These are phyloP conservation scores for Phlyctochytrium arcticum DNA, from an alignment of 192 early-diverging fungal species.

Conservation along the genomic window DNA sequence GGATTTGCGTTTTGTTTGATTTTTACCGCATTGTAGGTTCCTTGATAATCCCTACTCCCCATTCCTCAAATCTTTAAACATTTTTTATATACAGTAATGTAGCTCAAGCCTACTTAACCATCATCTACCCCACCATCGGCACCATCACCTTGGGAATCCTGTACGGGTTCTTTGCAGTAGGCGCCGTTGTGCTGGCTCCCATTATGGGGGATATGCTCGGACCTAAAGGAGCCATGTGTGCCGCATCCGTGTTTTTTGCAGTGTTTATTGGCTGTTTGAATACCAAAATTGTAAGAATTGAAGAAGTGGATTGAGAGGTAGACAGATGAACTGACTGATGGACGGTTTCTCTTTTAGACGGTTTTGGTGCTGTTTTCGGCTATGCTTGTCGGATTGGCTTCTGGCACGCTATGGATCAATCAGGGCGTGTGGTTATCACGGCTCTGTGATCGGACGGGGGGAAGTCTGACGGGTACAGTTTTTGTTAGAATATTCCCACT, in stretches of 20 bases:
- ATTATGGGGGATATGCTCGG: constrained; percentile 11
- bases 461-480: constrained; percentile 6
- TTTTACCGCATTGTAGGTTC: constrained; percentile 23
- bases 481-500: too few relatives aligned
- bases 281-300: neutral
- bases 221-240: constrained; percentile 21
- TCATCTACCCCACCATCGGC: constrained; percentile 16
- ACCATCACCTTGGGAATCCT: constrained; percentile 9
- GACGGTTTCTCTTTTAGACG: neutral
- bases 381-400: constrained; percentile 12
- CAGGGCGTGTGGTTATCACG: constrained; percentile 24
- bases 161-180: constrained; percentile 27
- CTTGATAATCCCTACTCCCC: neutral
- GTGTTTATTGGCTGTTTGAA: constrained; percentile 12
- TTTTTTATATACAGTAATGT: constrained; percentile 14
- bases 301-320: neutral
- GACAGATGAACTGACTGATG: neutral
- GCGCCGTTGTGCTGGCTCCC: constrained; percentile 9
- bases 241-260: constrained; percentile 11
- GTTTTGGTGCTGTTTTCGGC: constrained; percentile 11
- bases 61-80: neutral
- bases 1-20: constrained; percentile 21
- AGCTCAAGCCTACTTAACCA: constrained; percentile 20
- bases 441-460: constrained; percentile 4
- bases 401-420: constrained; percentile 25